Conservation (phyloP, 2,329 filamentous ascomycete genomes). For the Coniella vitis region DNA sequence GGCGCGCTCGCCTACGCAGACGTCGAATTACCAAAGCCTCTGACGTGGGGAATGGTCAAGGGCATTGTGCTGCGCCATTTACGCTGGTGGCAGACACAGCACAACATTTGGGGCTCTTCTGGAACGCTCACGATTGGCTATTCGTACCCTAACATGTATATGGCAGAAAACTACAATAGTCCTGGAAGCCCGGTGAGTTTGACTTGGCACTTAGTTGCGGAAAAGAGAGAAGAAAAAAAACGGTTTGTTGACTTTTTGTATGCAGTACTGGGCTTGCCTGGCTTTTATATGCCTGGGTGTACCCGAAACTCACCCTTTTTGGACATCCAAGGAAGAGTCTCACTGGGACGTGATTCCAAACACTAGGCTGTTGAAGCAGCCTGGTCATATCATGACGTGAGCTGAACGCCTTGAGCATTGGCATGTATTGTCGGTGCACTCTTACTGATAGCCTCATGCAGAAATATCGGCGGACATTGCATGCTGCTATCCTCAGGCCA, state of each 20-base stretch:
- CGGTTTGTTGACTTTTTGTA: conserved; percentile 15
- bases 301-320: conserved; percentile 65
- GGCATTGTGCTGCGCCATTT: conserved; percentile 68
- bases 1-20: conserved; percentile 69
- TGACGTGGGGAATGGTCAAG: conserved; percentile 75
- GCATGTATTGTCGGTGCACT: neutral
- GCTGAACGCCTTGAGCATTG: neutral
- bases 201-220: neutral
- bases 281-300: conserved; percentile 69
- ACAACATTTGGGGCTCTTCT: conserved; percentile 66
- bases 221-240: no score
- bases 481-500: conserved; percentile 72
- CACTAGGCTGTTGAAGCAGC: conserved; percentile 57
- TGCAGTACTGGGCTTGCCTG: conserved; percentile 71
- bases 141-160: conserved; percentile 69
- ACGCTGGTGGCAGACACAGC: conserved; percentile 72
- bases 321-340: conserved; percentile 60
- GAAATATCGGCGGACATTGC: conserved; percentile 64
- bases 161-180: conserved; percentile 80
- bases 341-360: conserved; percentile 48
- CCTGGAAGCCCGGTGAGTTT: conserved; percentile 52
- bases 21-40: conserved; percentile 62
- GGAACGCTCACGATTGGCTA: conserved; percentile 73
- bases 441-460: conserved; percentile 19
- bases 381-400: conserved; percentile 62